Evolutionary conservation across 805 yeast genomes (phyloP), one percentile per base, ranked within the genome.

Genomic region (Kuraishia floccosa): DNA sequence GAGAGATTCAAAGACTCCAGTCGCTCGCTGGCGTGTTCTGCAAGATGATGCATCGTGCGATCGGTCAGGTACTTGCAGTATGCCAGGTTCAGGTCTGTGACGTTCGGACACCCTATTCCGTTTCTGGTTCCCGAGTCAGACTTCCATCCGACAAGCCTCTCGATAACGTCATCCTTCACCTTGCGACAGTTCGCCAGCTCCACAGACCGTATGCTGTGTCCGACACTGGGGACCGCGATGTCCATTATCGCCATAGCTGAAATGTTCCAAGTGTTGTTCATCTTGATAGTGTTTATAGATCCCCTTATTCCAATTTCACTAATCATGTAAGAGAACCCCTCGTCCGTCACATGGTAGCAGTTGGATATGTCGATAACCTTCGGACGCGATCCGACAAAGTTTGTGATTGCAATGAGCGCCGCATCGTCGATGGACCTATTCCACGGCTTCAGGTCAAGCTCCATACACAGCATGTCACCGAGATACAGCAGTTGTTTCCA

Each of bases 211-310:
- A 81, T 52, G 38, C 64, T 52, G 21, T 62, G 57, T 6, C 86
- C 86, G 20, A 78, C 73, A 40, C 69, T 63, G 0, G 78, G 76
- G 2, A 69, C 74, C 2, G 84, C 68, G 25, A 80, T 51, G 47
- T 81, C 89, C 85, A 80, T 77, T 19, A 80, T 76, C 3, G 87
- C 81, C 83, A 78, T 76, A 2, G 85, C 83, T 36, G 77, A 69
- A 6, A 81, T 72, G 41, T 77, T 83, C 89, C 89, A 80, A 29
- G 71, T 76, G 11, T 81, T 72, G 37, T 60, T 63, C 85, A 80
- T 76, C 36, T 62, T 65, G 30, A 81, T 54, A 7, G 54, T 52
- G 32, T 60, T 58, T 27, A 81, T 65, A 20, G 63, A 60, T 3
- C 85, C 85, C 24, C 72, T 47, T 41, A 76, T 72, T 2, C 86